Conservation (phyloP, 305 asterid genomes). For the Rubia peregrina region DNA sequence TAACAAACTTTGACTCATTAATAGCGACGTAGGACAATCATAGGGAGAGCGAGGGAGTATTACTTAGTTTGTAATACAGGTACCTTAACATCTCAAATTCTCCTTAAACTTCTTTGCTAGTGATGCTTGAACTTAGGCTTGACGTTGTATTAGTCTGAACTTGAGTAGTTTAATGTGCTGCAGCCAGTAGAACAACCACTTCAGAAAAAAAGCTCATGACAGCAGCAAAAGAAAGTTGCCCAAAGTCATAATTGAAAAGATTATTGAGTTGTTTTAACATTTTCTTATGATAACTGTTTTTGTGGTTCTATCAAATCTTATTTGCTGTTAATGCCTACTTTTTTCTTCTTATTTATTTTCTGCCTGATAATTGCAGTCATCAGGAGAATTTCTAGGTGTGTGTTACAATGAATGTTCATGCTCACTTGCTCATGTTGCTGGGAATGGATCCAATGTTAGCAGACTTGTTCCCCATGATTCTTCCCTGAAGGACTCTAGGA, state of each 20-base stretch:
- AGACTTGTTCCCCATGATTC: constrained; percentile 23
- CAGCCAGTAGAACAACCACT: not conserved
- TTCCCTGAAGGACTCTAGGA: constrained; percentile 43
- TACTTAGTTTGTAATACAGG: not conserved
- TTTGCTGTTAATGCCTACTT: not conserved
- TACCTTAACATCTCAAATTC: not conserved
- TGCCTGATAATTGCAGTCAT: constrained; percentile 31
- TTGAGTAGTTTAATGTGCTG: not conserved
- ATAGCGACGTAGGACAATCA: too few relatives aligned
- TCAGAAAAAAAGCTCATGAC: not conserved
- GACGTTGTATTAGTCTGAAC: not conserved
- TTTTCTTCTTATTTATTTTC: constrained; percentile 10
- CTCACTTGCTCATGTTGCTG: constrained; percentile 26
- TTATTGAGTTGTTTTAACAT: not conserved
- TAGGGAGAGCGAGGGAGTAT: too few relatives aligned
- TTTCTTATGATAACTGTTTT: too few relatives aligned
- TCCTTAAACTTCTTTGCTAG: not conserved
- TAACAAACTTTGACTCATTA: too few relatives aligned
- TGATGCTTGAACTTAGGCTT: not conserved
- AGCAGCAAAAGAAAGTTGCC: not conserved
- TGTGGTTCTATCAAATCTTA: not conserved
- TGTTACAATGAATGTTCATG: constrained; percentile 18
- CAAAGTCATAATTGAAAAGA: not conserved
- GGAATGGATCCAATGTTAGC: constrained; percentile 25
- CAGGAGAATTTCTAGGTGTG: constrained; percentile 22